Evolutionary conservation across 2,329 filamentous ascomycete genomes (phyloP).

Genomic region (Ophiostoma fasciatum): DNA sequence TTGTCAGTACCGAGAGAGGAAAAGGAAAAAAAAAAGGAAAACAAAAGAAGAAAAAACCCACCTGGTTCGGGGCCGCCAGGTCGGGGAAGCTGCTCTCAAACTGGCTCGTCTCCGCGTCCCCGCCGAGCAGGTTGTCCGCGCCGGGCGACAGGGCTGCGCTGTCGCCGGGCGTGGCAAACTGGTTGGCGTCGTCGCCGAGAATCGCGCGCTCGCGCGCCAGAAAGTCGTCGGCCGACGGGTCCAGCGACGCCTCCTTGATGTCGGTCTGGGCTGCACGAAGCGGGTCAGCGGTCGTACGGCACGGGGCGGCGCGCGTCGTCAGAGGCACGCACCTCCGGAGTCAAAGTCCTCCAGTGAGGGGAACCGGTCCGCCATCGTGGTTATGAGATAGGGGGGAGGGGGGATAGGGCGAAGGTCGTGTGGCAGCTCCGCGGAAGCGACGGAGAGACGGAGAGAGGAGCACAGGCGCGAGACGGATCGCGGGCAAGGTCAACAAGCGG

Average conservation of each 20-base stretch:
- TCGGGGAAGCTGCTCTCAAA: conserved; percentile 91
- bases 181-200: conserved; percentile 83
- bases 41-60: conserved; percentile 20
- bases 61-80: conserved; percentile 53
- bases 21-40: background rate
- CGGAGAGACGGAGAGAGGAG: no score
- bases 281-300: background rate
- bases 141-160: conserved; percentile 28
- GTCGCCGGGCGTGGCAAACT: conserved; percentile 70
- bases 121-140: conserved; percentile 57
- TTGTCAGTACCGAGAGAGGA: background rate
- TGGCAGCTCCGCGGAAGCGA: no score
- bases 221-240: conserved; percentile 63
- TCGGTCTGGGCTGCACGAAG: conserved; percentile 48
- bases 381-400: background rate
- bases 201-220: conserved; percentile 79
- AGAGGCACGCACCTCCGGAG: conserved; percentile 35
- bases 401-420: background rate
- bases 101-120: conserved; percentile 35
- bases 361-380: conserved; percentile 61
- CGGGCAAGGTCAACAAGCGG: no score
- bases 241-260: conserved; percentile 40
- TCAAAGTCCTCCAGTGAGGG: conserved; percentile 69
- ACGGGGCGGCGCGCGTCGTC: no score
- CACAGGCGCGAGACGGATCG: no score